Percentiles rank a stretch among this genome's conserved stretches.
Conservation (phyloP, 2,329 filamentous ascomycete species). For the Drechslerella dactyloides region DNA sequence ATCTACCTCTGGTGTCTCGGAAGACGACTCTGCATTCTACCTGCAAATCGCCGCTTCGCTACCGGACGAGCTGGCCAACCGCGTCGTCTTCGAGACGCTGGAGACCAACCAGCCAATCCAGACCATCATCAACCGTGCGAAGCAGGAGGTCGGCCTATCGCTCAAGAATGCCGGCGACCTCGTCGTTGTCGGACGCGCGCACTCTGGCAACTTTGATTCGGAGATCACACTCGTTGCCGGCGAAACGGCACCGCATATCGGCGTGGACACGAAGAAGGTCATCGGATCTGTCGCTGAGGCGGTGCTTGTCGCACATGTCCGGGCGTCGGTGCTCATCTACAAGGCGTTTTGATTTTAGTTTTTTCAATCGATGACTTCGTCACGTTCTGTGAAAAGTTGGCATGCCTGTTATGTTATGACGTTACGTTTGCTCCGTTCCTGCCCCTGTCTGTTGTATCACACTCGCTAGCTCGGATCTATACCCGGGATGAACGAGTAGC, state of each 20-base stretch:
- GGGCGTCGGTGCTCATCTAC: conserved; percentile 47
- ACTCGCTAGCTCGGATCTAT: too few species aligned
- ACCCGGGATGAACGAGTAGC: too few species aligned
- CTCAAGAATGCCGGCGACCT: conserved; percentile 73
- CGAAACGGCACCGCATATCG: conserved; percentile 53
- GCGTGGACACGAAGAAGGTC: conserved; percentile 62
- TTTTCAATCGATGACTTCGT: conserved; percentile 8
- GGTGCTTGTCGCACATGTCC: conserved; percentile 38
- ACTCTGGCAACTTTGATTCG: conserved; percentile 53
- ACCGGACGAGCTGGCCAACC: conserved; percentile 61
- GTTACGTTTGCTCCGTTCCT: not conserved
- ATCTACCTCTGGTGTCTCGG: conserved; percentile 52
- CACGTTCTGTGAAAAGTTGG: not conserved
- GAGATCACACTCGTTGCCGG: conserved; percentile 51
- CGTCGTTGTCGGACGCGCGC: conserved; percentile 69
- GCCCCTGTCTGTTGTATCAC: not conserved
- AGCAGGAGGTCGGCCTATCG: conserved; percentile 67
- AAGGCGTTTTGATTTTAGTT: conserved; percentile 24
- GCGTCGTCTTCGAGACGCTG: conserved; percentile 65
- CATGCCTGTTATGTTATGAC: not conserved
- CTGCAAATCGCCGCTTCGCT: conserved; percentile 66
- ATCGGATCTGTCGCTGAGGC: conserved; percentile 68
- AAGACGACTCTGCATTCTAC: conserved; percentile 66
- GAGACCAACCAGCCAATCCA: conserved; percentile 53
- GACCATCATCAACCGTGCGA: conserved; percentile 59